These are phyloP conservation scores for Xenosphaeropsis pyriputrescens DNA, from an alignment of 2,329 filamentous ascomycete species.

Conservation along the genomic window DNA sequence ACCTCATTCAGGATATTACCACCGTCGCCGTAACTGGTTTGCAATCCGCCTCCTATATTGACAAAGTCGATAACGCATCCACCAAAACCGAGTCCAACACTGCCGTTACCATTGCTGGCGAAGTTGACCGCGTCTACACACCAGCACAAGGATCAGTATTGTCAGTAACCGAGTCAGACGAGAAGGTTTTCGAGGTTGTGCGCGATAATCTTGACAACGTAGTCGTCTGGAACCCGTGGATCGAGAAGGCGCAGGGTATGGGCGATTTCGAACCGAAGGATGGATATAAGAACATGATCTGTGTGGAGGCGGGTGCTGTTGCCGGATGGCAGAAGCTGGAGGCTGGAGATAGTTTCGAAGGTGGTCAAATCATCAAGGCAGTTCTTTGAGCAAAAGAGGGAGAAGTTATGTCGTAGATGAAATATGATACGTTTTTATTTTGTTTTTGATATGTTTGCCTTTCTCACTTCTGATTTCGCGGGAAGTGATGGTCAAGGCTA, in stretches of 20 bases:
- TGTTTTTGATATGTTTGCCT: no score
- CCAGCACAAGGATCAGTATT: constrained; percentile 44
- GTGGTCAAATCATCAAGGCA: constrained; percentile 37
- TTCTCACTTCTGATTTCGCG: no score
- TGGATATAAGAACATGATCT: constrained; percentile 87
- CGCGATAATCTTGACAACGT: constrained; percentile 78
- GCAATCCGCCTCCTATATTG: constrained; percentile 59
- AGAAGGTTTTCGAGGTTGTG: constrained; percentile 55
- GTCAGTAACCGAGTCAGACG: constrained; percentile 45
- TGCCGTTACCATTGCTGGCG: constrained; percentile 51
- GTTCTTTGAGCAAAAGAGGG: constrained; percentile 1
- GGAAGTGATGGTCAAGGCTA: no score
- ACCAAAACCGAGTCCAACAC: constrained; percentile 49
- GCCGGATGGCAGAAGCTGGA: constrained; percentile 73
- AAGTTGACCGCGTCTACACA: constrained; percentile 83
- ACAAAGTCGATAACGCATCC: constrained; percentile 60
- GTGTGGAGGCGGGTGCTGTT: constrained; percentile 81
- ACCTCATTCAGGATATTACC: constrained; percentile 55
- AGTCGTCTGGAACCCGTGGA: constrained; percentile 96
- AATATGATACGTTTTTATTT: no score
- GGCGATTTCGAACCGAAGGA: constrained; percentile 80
- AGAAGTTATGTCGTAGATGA: no score
- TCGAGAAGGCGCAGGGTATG: constrained; percentile 68
- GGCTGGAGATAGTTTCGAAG: constrained; percentile 54
- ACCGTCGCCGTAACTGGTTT: constrained; percentile 62